Evolutionary conservation across 805 yeast species (phyloP).

Genomic region (Yueomyces sinensis): DNA sequence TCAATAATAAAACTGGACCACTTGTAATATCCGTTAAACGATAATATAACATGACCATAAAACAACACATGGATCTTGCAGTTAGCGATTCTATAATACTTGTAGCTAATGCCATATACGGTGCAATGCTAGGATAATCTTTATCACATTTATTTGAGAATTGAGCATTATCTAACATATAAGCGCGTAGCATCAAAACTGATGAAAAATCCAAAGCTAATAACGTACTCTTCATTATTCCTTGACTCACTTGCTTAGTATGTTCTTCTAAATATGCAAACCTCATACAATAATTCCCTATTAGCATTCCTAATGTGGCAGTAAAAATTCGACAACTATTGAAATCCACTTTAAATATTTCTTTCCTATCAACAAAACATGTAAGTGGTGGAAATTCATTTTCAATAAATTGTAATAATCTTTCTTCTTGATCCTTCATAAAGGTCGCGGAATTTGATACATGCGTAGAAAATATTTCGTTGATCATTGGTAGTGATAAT

Average conservation of each 20-base stretch:
- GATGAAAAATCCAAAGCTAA: conserved; percentile 8
- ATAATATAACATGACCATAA: background rate
- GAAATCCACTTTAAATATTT: conserved; percentile 1
- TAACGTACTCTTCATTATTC: conserved; percentile 5
- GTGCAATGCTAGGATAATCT: conserved; percentile 6
- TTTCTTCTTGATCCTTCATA: conserved; percentile 5
- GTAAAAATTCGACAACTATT: background rate
- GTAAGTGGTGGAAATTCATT: conserved; percentile 7
- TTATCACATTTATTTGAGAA: too few species aligned
- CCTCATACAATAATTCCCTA: conserved; percentile 4
- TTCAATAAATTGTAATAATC: conserved; percentile 5
- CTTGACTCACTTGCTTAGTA: conserved; percentile 3
- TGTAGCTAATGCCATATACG: conserved; percentile 8
- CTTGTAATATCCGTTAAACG: background rate
- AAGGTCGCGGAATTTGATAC: conserved; percentile 2
- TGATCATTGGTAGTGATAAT: conserved; percentile 11
- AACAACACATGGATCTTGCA: conserved; percentile 2
- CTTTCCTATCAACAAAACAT: conserved; percentile 3
- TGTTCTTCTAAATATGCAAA: conserved; percentile 7
- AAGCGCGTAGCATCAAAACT: conserved; percentile 4
- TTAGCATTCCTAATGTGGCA: background rate
- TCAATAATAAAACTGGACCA: background rate
- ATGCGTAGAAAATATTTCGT: conserved; percentile 2
- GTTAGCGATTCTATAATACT: conserved; percentile 3
- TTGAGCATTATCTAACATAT: conserved; percentile 6